phyloP scores from a whole-genome alignment of 176 grass and related monocot species.

The Oryza glaberrima region DNA sequence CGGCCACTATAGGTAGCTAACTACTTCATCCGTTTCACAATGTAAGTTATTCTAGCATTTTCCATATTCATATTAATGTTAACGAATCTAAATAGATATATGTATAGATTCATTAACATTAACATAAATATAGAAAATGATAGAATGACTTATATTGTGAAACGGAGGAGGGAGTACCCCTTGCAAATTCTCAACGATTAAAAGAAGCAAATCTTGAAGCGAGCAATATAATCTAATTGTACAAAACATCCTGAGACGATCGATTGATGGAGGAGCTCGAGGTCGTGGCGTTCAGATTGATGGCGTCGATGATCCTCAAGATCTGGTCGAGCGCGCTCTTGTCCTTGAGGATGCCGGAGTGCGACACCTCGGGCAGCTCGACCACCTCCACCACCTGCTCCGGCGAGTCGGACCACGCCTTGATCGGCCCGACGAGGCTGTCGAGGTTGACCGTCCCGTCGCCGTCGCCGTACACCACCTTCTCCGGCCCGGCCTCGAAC shows the following conservation, averaged over 20 bases:
- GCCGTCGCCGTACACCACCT: conserved; percentile 72
- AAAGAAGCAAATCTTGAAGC: background rate
- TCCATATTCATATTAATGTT: too few relatives aligned
- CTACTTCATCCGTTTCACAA: too few relatives aligned
- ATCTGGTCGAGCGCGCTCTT: conserved; percentile 59
- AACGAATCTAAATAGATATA: too few relatives aligned
- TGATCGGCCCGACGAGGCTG: conserved; percentile 64
- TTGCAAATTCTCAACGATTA: background rate
- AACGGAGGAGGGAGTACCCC: too few relatives aligned
- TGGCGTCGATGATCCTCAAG: conserved; percentile 50
- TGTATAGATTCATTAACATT: too few relatives aligned
- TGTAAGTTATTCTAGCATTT: too few relatives aligned
- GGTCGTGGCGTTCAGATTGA: conserved; percentile 49
- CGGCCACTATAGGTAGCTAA: background rate
- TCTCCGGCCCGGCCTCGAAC: conserved; percentile 50
- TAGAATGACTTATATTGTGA: too few relatives aligned
- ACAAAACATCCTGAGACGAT: background rate
- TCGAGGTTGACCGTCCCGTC: conserved; percentile 78
- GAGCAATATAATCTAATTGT: background rate
- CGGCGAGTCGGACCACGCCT: conserved; percentile 63
- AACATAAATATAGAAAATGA: too few relatives aligned
- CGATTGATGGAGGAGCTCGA: background rate
- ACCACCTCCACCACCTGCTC: conserved; percentile 64
- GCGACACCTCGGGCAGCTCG: conserved; percentile 62
- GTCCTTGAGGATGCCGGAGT: conserved; percentile 71